phyloP scores from a whole-genome alignment of 768 basidiomycete genomes.

The Rhizopogon vulgaris region DNA sequence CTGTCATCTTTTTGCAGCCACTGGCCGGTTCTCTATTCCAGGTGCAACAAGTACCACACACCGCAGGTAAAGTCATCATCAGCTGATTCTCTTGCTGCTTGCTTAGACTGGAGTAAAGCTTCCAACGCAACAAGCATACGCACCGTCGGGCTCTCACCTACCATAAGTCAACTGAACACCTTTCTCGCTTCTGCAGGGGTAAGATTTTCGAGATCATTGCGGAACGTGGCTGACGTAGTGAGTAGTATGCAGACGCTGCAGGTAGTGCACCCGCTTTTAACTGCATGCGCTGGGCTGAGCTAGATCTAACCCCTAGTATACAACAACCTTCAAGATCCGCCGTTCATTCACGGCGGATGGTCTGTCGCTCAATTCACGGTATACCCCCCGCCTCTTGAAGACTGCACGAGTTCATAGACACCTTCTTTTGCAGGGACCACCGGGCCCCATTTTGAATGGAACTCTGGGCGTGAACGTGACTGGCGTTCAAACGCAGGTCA shows the following conservation, averaged over 20 bases:
- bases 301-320: slow-evolving; percentile 17
- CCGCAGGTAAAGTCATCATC: slow-evolving; percentile 10
- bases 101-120: slow-evolving; percentile 29
- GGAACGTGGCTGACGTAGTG: slow-evolving; percentile 14
- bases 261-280: slow-evolving; percentile 8
- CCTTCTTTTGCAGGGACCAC: slow-evolving; percentile 33
- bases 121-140: slow-evolving; percentile 34
- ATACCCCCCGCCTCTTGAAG: slow-evolving; percentile 2
- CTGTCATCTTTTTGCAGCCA: slow-evolving; percentile 48
- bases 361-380: slow-evolving; percentile 50
- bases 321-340: slow-evolving; percentile 45
- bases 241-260: slow-evolving; percentile 28
- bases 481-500: slow-evolving; percentile 36
- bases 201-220: slow-evolving; percentile 11
- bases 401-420: not conserved
- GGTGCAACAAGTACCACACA: slow-evolving; percentile 14
- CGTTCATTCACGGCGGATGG: slow-evolving; percentile 49
- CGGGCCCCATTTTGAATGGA: slow-evolving; percentile 41
- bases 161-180: slow-evolving; percentile 38
- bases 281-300: not conserved
- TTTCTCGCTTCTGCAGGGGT: slow-evolving; percentile 60
- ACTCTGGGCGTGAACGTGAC: slow-evolving; percentile 47
- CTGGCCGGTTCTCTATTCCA: slow-evolving; percentile 39
- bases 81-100: slow-evolving; percentile 36
- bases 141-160: slow-evolving; percentile 39